Percentiles rank a stretch among this genome's conserved stretches.
These are phyloP conservation scores for Coprinopsis marcescibilis DNA, from an alignment of 768 basidiomycete genomes.

Conservation along the genomic window DNA sequence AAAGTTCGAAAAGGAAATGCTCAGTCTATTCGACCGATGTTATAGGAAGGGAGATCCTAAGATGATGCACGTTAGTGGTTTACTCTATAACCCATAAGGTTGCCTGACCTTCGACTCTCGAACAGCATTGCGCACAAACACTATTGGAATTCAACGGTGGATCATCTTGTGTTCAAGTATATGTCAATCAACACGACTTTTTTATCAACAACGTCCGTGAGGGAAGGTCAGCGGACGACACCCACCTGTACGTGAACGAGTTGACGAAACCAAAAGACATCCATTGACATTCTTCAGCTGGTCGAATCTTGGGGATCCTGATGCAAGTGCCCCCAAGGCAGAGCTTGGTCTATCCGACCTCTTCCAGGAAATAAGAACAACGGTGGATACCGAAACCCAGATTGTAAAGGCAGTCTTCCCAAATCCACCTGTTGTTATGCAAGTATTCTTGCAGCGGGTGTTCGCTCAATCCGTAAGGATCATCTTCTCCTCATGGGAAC, in stretches of 20 bases:
- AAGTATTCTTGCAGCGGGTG: constrained; percentile 93
- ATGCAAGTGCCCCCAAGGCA: constrained; percentile 64
- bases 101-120: constrained; percentile 5
- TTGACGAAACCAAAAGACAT: background rate
- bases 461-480: constrained; percentile 96
- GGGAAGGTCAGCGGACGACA: constrained; percentile 47
- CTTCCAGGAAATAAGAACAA: constrained; percentile 81
- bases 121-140: constrained; percentile 95
- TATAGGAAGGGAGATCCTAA: constrained; percentile 97
- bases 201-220: constrained; percentile 92
- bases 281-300: constrained; percentile 50
- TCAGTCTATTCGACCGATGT: constrained; percentile 90
- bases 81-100: background rate
- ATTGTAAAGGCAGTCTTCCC: constrained; percentile 99
- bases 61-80: constrained; percentile 86
- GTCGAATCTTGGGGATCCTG: constrained; percentile 74
- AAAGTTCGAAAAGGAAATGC: constrained; percentile 98
- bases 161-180: constrained; percentile 93
- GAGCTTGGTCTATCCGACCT: constrained; percentile 78
- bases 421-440: constrained; percentile 93
- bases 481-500: constrained; percentile 1
- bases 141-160: constrained; percentile 98
- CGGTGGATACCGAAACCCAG: constrained; percentile 92
- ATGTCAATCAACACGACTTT: constrained; percentile 99
- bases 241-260: constrained; percentile 40